These are phyloP conservation scores for Fraxinus floribunda DNA, from an alignment of 305 asterid species.

Conservation along the genomic window DNA sequence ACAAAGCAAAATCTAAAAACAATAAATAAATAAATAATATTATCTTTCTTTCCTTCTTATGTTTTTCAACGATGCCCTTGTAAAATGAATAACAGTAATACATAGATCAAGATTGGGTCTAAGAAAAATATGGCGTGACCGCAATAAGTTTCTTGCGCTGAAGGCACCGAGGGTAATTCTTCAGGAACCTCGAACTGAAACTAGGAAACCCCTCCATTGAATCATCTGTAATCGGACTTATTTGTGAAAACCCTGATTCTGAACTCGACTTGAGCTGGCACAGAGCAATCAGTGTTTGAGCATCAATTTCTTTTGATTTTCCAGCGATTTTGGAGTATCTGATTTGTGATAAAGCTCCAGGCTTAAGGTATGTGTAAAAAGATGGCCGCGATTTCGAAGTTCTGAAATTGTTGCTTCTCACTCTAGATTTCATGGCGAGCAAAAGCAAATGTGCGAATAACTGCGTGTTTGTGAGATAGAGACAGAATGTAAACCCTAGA, in stretches of 20 bases:
- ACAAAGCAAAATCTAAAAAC: constrained; percentile 8
- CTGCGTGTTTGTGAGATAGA: background rate
- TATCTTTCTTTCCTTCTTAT: background rate
- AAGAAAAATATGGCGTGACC: constrained; percentile 48
- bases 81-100: background rate
- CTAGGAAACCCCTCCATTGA: constrained; percentile 54
- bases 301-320: constrained; percentile 46
- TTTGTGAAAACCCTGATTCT: constrained; percentile 27
- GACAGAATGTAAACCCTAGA: constrained; percentile 31
- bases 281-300: constrained; percentile 39
- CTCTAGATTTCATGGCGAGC: constrained; percentile 47
- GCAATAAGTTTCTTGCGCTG: constrained; percentile 59
- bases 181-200: constrained; percentile 40
- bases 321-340: constrained; percentile 63
- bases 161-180: constrained; percentile 49
- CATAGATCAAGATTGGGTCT: constrained; percentile 29
- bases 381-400: constrained; percentile 30
- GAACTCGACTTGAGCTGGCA: constrained; percentile 35
- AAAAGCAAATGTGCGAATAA: background rate
- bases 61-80: constrained; percentile 20
- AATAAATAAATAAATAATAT: constrained; percentile 8
- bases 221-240: constrained; percentile 22
- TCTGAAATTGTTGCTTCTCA: constrained; percentile 14
- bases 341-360: constrained; percentile 73
- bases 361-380: constrained; percentile 55